These are phyloP conservation scores for Ophiostoma sp. DNA, from an alignment of 2,329 filamentous ascomycete species.

Conservation along the genomic window DNA sequence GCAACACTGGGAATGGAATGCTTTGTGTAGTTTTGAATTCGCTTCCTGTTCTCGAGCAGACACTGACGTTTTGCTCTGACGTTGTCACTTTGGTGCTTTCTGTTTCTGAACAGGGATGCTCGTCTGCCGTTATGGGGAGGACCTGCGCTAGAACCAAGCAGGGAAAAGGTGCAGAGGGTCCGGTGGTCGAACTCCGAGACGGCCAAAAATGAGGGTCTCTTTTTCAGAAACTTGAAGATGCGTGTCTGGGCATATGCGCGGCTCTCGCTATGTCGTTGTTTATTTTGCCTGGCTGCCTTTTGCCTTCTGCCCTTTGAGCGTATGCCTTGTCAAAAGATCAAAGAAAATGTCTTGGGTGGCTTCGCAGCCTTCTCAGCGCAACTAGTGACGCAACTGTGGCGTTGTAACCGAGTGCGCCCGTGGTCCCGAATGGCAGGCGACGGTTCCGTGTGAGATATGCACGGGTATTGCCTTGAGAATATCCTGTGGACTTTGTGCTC, in stretches of 20 bases:
- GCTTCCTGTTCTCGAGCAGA: neutral
- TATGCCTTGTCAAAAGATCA: neutral
- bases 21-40: neutral
- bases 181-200: slow-evolving; percentile 16
- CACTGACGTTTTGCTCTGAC: neutral
- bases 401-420: neutral
- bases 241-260: neutral
- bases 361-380: neutral
- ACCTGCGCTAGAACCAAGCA: neutral
- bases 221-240: neutral
- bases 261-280: neutral
- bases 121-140: neutral
- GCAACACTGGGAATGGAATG: neutral
- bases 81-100: neutral
- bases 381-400: slow-evolving; percentile 9
- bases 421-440: neutral
- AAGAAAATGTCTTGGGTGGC: neutral
- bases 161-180: neutral
- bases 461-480: neutral
- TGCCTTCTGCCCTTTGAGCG: neutral
- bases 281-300: neutral
- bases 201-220: neutral
- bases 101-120: neutral
- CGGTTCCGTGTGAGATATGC: neutral
- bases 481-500: neutral